These are phyloP conservation scores for Coniochaeta ligniaria DNA, from an alignment of 2,329 filamentous ascomycete species.

Conservation along the genomic window DNA sequence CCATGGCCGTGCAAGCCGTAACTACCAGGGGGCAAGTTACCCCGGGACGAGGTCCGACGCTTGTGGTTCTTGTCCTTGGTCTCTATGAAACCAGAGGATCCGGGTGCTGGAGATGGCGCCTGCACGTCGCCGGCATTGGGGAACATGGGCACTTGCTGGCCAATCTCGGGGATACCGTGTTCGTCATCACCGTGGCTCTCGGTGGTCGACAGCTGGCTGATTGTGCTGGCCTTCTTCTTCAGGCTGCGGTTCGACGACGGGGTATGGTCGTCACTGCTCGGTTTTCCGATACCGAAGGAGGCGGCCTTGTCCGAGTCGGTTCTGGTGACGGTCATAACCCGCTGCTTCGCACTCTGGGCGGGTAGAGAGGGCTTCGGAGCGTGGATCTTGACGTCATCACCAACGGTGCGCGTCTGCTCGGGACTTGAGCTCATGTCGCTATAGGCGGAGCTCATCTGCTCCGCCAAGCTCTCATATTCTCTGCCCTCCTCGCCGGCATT, in stretches of 20 bases:
- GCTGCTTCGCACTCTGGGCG: slow-evolving; percentile 71
- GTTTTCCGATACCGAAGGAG: slow-evolving; percentile 73
- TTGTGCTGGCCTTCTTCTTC: slow-evolving; percentile 55
- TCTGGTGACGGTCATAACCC: slow-evolving; percentile 76
- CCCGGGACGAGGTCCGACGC: slow-evolving; percentile 66
- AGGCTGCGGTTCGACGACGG: slow-evolving; percentile 41
- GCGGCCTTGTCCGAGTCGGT: slow-evolving; percentile 86
- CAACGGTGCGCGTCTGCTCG: slow-evolving; percentile 70
- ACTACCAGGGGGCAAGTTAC: slow-evolving; percentile 71
- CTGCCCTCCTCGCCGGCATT: slow-evolving; percentile 76
- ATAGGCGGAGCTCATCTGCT: slow-evolving; percentile 33
- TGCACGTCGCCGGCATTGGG: slow-evolving; percentile 91
- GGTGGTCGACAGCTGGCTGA: slow-evolving; percentile 39
- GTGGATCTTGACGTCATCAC: slow-evolving; percentile 76
- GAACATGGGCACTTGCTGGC: slow-evolving; percentile 89
- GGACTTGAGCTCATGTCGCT: slow-evolving; percentile 41
- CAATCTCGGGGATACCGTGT: slow-evolving; percentile 87
- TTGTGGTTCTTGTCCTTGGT: slow-evolving; percentile 47
- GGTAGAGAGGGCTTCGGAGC: slow-evolving; percentile 85
- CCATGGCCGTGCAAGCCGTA: slow-evolving; percentile 92
- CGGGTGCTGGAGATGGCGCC: slow-evolving; percentile 75
- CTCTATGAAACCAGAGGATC: slow-evolving; percentile 27
- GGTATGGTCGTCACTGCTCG: slow-evolving; percentile 48
- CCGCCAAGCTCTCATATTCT: slow-evolving; percentile 65
- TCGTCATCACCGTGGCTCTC: slow-evolving; percentile 59